Percentiles rank a stretch among this genome's conserved stretches.
Evolutionary conservation across 495 filamentous ascomycete genomes (phyloP).

Genomic region (Clavariopsis aquatica): DNA sequence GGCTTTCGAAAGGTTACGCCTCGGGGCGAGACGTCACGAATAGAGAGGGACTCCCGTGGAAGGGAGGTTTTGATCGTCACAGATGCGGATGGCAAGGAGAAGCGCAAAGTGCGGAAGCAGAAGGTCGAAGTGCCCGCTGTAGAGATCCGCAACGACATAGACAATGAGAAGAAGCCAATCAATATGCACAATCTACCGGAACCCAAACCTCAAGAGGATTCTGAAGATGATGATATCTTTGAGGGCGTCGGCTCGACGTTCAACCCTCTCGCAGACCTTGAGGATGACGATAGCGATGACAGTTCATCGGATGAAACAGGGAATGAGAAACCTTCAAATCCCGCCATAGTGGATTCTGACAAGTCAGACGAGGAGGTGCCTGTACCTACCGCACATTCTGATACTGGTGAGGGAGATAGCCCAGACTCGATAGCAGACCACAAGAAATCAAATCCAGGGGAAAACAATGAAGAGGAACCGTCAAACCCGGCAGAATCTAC

Average conservation of each 20-base stretch:
- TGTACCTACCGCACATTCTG: neutral
- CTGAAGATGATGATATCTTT: slow-evolving; percentile 76
- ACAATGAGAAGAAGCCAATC: slow-evolving; percentile 19
- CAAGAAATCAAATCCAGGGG: neutral
- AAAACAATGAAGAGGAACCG: slow-evolving; percentile 1
- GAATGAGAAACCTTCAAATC: slow-evolving; percentile 31
- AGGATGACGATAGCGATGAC: slow-evolving; percentile 45
- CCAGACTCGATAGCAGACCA: neutral
- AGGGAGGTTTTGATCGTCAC: slow-evolving; percentile 82
- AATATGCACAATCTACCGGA: slow-evolving; percentile 40
- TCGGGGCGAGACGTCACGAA: slow-evolving; percentile 63
- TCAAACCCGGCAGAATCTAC: neutral
- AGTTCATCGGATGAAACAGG: slow-evolving; percentile 47
- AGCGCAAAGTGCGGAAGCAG: slow-evolving; percentile 72
- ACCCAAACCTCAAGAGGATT: slow-evolving; percentile 50
- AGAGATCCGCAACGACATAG: slow-evolving; percentile 38
- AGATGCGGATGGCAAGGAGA: slow-evolving; percentile 83
- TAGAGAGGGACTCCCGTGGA: slow-evolving; percentile 74
- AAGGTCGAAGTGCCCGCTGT: slow-evolving; percentile 40
- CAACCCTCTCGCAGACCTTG: slow-evolving; percentile 77
- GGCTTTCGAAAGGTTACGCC: slow-evolving; percentile 82
- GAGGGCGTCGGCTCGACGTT: slow-evolving; percentile 84
- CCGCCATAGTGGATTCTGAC: slow-evolving; percentile 23
- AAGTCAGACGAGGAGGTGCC: slow-evolving; percentile 6
- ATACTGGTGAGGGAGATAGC: neutral